A percentile compares a stretch with the other conserved stretches of the same genome.
Evolutionary conservation across 306 rosid species (phyloP).

Genomic region (Cicer yamashitae): DNA sequence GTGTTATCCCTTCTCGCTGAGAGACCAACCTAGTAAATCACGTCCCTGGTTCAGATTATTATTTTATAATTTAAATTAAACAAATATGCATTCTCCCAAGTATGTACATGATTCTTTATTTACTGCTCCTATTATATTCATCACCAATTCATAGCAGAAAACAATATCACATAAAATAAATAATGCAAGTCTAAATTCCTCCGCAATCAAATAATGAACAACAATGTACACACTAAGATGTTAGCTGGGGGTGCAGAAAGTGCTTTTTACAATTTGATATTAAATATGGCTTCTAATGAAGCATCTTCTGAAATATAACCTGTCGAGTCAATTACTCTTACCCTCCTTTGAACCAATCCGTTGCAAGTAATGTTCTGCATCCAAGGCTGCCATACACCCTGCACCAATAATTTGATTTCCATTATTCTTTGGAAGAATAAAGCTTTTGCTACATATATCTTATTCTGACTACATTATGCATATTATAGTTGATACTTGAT

Average conservation of each 20-base stretch:
- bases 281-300: slow-evolving; percentile 50
- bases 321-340: slow-evolving; percentile 53
- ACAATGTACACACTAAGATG: slow-evolving; percentile 15
- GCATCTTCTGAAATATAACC: slow-evolving; percentile 31
- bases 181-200: slow-evolving; percentile 17
- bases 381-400: slow-evolving; percentile 99
- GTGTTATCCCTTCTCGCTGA: too few relatives aligned
- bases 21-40: too few relatives aligned
- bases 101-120: too few relatives aligned
- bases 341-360: slow-evolving; percentile 61
- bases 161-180: neutral
- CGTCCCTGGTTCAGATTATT: too few relatives aligned
- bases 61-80: too few relatives aligned
- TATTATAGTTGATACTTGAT: neutral
- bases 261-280: slow-evolving; percentile 22
- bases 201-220: slow-evolving; percentile 31
- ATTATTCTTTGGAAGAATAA: slow-evolving; percentile 33
- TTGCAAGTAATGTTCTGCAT: slow-evolving; percentile 91
- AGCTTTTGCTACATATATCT: slow-evolving; percentile 1
- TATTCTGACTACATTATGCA: slow-evolving; percentile 1
- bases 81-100: too few relatives aligned
- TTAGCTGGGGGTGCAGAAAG: neutral
- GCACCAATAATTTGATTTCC: slow-evolving; percentile 48
- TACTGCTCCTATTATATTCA: too few relatives aligned
- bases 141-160: too few relatives aligned